Percentiles rank a stretch among this genome's conserved stretches.
phyloP scores from a whole-genome alignment of 1,284 basidiomycete genomes.

The Papiliotrema terrestris region DNA sequence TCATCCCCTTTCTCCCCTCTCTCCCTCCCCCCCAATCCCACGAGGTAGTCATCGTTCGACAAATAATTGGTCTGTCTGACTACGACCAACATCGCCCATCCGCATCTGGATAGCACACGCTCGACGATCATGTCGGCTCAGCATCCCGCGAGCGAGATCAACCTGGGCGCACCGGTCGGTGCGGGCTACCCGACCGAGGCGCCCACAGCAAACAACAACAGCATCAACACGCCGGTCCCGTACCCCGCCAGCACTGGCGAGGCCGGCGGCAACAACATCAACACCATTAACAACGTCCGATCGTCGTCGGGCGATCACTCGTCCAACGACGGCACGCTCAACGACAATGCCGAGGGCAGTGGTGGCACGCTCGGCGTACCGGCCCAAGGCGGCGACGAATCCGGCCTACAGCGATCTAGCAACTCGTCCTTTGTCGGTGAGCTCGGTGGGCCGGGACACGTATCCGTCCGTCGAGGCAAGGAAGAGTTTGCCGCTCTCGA shows the following conservation, averaged over 20 bases:
- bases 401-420: slow-evolving; percentile 15
- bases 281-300: neutral
- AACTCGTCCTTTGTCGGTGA: slow-evolving; percentile 35
- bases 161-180: slow-evolving; percentile 13
- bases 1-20: neutral
- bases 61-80: too few species aligned
- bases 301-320: slow-evolving; percentile 1
- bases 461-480: slow-evolving; percentile 37
- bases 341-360: neutral
- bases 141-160: slow-evolving; percentile 5
- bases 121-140: slow-evolving; percentile 3
- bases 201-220: neutral
- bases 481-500: slow-evolving; percentile 44
- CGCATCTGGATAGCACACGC: neutral
- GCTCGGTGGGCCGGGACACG: slow-evolving; percentile 23
- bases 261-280: neutral
- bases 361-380: neutral
- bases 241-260: neutral
- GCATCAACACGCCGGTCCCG: neutral
- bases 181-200: neutral
- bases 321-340: slow-evolving; percentile 1
- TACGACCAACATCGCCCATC: slow-evolving; percentile 2
- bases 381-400: neutral
- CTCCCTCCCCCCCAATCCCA: neutral
- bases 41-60: neutral